Conservation (phyloP, 345 rosid species). For the Dovyalis caffra region DNA sequence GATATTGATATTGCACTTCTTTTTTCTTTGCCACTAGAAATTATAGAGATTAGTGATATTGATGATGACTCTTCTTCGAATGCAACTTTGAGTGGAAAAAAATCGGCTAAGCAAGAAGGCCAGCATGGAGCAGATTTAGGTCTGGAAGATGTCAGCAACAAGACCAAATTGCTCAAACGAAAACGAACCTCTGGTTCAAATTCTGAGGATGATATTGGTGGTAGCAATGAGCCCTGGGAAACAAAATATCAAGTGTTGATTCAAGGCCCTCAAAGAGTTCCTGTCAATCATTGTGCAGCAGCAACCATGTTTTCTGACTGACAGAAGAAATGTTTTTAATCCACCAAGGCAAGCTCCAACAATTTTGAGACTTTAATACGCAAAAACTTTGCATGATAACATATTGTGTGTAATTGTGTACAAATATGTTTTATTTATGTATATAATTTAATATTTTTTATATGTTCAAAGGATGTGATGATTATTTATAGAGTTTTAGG, state of each 20-base stretch:
- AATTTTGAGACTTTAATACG: conserved; percentile 5
- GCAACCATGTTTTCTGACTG: conserved; percentile 1
- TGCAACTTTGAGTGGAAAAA: conserved; percentile 2
- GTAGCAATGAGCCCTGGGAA: background rate
- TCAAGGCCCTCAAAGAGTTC: conserved; percentile 7
- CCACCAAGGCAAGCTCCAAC: conserved; percentile 5
- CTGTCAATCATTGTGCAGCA: conserved; percentile 2
- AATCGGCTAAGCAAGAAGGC: background rate
- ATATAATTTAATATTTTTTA: no score
- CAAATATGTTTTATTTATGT: no score
- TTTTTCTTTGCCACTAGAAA: conserved; percentile 1
- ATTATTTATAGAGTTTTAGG: no score
- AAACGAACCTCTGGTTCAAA: conserved; percentile 15
- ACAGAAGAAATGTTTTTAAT: background rate
- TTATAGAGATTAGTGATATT: conserved; percentile 34
- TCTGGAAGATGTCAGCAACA: conserved; percentile 3
- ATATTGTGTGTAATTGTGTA: no score
- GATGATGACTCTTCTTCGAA: conserved; percentile 26
- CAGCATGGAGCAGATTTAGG: background rate
- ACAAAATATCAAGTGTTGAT: conserved; percentile 17
- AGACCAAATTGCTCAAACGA: conserved; percentile 27
- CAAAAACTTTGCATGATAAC: no score
- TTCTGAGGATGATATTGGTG: background rate
- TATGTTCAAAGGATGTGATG: no score
- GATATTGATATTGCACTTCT: background rate